phyloP scores from a whole-genome alignment of 176 grass and related monocot genomes.

The Oryza nivara region DNA sequence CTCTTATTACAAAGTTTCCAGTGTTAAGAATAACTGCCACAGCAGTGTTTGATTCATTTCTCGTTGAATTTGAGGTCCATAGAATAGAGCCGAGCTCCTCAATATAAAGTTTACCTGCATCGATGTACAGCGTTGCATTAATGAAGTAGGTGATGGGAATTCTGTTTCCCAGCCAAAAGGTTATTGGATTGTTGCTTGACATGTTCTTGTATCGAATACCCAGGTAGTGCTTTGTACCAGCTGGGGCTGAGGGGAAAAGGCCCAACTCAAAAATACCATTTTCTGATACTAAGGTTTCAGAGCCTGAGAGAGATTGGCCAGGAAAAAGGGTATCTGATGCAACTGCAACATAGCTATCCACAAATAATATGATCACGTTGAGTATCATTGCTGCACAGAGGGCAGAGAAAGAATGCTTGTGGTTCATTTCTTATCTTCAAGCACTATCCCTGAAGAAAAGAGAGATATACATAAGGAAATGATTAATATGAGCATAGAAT shows the following conservation, averaged over 20 bases:
- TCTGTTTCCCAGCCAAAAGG: conserved; percentile 40
- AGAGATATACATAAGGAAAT: neutral
- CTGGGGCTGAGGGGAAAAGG: conserved; percentile 29
- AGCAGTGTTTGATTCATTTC: neutral
- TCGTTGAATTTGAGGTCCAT: conserved; percentile 36
- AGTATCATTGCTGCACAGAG: conserved; percentile 1
- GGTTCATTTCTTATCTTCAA: conserved; percentile 19
- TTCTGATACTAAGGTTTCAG: conserved; percentile 40
- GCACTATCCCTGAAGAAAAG: neutral
- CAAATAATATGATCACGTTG: conserved; percentile 17
- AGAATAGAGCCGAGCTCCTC: conserved; percentile 30
- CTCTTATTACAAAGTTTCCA: conserved; percentile 45
- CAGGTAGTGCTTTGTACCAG: conserved; percentile 21
- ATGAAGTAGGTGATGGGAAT: conserved; percentile 25
- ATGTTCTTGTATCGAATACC: conserved; percentile 44
- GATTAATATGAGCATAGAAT: no score
- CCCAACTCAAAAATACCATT: conserved; percentile 50
- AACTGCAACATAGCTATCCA: neutral
- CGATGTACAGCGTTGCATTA: conserved; percentile 12
- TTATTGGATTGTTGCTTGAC: neutral
- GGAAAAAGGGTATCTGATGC: conserved; percentile 32
- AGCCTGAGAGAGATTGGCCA: conserved; percentile 27
- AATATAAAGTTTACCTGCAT: conserved; percentile 30
- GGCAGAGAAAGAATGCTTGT: conserved; percentile 10
- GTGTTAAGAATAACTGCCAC: conserved; percentile 39